Percentiles rank a stretch among this genome's conserved stretches.
These are phyloP conservation scores for Microdochium trichocladiopsis DNA, from an alignment of 2,329 filamentous ascomycete species.

Conservation along the genomic window DNA sequence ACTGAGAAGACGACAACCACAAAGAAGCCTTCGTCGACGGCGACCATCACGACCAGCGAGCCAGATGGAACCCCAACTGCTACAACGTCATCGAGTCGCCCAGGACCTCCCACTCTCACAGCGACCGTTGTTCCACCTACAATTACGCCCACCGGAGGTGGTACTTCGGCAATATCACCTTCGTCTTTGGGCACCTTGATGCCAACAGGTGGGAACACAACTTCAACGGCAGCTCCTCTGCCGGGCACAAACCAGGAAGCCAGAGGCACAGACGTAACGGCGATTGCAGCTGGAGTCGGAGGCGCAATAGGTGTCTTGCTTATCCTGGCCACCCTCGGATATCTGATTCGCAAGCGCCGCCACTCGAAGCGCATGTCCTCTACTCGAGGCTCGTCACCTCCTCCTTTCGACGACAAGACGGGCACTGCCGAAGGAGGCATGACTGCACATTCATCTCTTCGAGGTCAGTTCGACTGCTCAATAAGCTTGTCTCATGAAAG, in stretches of 20 bases:
- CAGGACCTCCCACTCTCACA: neutral
- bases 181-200: neutral
- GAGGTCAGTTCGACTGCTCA: neutral
- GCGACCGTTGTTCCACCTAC: neutral
- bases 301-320: conserved; percentile 7
- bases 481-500: too few species aligned
- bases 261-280: conserved; percentile 2
- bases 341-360: conserved; percentile 14
- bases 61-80: neutral
- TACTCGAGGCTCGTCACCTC: neutral
- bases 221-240: neutral
- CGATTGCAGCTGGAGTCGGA: conserved; percentile 12
- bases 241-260: neutral
- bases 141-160: neutral
- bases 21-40: neutral
- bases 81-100: neutral
- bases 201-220: neutral
- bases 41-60: neutral
- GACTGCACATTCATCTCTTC: neutral
- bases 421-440: neutral
- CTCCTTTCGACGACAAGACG: neutral
- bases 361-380: conserved; percentile 10
- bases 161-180: neutral
- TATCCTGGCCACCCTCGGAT: conserved; percentile 9
- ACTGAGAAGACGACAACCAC: neutral